Conservation (phyloP, 345 rosid genomes). For the Brassica cretica region DNA sequence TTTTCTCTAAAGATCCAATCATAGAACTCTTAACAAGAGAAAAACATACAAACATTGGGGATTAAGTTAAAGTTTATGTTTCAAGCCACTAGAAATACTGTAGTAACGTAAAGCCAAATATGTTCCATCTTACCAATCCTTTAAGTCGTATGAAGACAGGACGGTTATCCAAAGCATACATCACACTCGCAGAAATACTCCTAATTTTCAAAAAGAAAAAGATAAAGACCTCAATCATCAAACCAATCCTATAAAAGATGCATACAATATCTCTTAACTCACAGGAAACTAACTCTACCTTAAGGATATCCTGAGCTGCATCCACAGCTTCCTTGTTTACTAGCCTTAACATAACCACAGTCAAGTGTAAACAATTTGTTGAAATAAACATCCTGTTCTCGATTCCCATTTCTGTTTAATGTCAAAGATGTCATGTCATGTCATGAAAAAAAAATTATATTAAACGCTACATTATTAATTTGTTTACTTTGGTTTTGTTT, state of each 20-base stretch:
- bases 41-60: not conserved
- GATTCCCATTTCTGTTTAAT: conserved; percentile 58
- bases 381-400: conserved; percentile 72
- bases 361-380: conserved; percentile 77
- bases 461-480: not conserved
- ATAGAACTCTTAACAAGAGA: conserved; percentile 54
- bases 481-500: not conserved
- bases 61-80: not conserved
- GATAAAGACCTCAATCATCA: conserved; percentile 19
- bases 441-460: not conserved
- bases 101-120: conserved; percentile 7
- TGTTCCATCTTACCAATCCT: conserved; percentile 64
- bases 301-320: conserved; percentile 63
- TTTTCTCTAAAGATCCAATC: conserved; percentile 70
- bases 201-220: conserved; percentile 31
- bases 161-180: conserved; percentile 72
- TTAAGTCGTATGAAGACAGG: conserved; percentile 66
- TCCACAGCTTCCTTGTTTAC: conserved; percentile 70
- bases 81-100: conserved; percentile 8
- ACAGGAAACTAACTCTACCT: conserved; percentile 47
- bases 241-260: conserved; percentile 27
- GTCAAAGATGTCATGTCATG: not conserved
- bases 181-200: conserved; percentile 64
- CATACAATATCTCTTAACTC: not conserved
- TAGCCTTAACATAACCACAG: conserved; percentile 86